Evolutionary conservation across 2,329 filamentous ascomycete genomes (phyloP).

Genomic region (Rutstroemia sp.): DNA sequence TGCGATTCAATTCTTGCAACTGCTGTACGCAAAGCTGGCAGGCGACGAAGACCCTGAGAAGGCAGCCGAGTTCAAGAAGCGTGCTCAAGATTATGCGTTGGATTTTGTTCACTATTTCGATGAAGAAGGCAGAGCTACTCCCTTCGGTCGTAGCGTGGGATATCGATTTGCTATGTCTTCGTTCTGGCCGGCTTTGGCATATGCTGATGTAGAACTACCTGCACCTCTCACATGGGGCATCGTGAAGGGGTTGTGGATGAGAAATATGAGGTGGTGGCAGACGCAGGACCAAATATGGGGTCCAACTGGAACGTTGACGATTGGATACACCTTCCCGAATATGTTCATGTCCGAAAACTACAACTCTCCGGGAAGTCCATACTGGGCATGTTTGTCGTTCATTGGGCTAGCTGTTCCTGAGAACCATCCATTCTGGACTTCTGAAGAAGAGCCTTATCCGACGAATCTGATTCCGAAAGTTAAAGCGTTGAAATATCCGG

Average conservation of each 20-base stretch:
- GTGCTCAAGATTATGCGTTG: constrained; percentile 58
- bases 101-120: constrained; percentile 75
- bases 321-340: constrained; percentile 72
- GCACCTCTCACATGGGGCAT: constrained; percentile 69
- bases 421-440: constrained; percentile 68
- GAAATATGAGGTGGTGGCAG: constrained; percentile 75
- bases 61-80: constrained; percentile 60
- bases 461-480: constrained; percentile 48
- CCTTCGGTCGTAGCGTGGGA: constrained; percentile 70
- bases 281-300: constrained; percentile 69
- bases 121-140: constrained; percentile 61
- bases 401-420: constrained; percentile 64
- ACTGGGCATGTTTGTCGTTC: constrained; percentile 76
- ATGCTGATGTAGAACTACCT: constrained; percentile 67
- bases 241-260: constrained; percentile 67
- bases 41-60: constrained; percentile 58
- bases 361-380: constrained; percentile 64
- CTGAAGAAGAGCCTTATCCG: constrained; percentile 54
- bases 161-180: constrained; percentile 84
- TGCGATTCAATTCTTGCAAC: constrained; percentile 72
- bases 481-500: constrained; percentile 57
- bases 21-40: constrained; percentile 68
- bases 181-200: constrained; percentile 73
- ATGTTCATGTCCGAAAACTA: constrained; percentile 79
- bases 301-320: constrained; percentile 63